Conservation (phyloP, 345 rosid genomes). For the Erodium maritimum region DNA sequence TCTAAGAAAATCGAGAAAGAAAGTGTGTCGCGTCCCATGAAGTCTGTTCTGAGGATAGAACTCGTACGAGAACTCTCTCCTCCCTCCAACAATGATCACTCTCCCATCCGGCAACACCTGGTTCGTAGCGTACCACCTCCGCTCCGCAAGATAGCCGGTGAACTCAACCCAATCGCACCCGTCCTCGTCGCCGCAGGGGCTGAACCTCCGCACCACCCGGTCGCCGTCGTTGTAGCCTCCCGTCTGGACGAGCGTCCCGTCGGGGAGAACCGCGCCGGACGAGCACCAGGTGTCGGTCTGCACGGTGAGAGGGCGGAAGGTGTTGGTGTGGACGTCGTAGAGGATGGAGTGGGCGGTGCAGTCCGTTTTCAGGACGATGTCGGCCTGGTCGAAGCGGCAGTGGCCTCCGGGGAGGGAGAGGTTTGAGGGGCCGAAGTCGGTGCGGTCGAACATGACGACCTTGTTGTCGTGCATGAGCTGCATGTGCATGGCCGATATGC, state of each 20-base stretch:
- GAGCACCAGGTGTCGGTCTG: conserved; percentile 85
- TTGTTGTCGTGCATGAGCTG: conserved; percentile 61
- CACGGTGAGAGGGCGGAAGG: conserved; percentile 48
- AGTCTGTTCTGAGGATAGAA: conserved; percentile 32
- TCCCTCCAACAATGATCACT: conserved; percentile 56
- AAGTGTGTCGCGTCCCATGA: not conserved
- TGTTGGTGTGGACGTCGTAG: conserved; percentile 43
- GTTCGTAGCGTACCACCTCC: conserved; percentile 77
- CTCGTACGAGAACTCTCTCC: conserved; percentile 62
- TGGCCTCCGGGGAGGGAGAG: conserved; percentile 38
- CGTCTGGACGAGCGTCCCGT: conserved; percentile 64
- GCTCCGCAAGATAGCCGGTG: conserved; percentile 25
- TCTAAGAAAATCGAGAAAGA: conserved; percentile 28
- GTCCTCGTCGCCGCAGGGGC: conserved; percentile 26
- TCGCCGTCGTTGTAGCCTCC: conserved; percentile 80
- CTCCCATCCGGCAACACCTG: conserved; percentile 71
- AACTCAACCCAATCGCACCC: conserved; percentile 66
- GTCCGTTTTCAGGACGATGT: conserved; percentile 28
- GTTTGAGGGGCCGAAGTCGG: conserved; percentile 68
- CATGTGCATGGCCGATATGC: conserved; percentile 93
- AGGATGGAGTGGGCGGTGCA: conserved; percentile 85
- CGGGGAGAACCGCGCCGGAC: conserved; percentile 50
- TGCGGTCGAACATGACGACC: conserved; percentile 70
- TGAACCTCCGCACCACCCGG: conserved; percentile 35
- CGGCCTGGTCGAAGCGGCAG: conserved; percentile 37